Base-by-base conservation (phyloP, 1,139 yeast species). In the Nakaseomyces kungkrabaensis region DNA sequence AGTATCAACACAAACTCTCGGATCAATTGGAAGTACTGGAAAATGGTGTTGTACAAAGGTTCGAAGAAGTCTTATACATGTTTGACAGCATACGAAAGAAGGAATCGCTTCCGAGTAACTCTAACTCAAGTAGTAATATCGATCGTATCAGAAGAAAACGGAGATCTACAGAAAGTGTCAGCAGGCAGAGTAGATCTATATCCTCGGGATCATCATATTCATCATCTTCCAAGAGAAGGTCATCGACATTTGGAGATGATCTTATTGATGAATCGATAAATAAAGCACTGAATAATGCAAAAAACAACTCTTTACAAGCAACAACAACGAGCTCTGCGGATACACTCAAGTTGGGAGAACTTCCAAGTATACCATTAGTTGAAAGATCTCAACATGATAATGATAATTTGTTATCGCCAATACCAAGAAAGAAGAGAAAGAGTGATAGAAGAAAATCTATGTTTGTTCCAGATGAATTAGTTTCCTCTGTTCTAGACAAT, bases 61-160 rank as follows among this genome's bases (percentile, higher is more conserved):
- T 78, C 55, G 73, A 72, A 33, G 77, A 73, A 33, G 66, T 78
- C 48, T 63, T 75, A 40, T 67, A 66, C 46, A 67, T 70, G 60
- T 67, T 76, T 51, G 61, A 67, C 50, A 59, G 63, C 5, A 59
- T 73, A 17, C 62, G 75, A 53, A 52, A 54, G 27, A 68, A 65
- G 42, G 72, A 69, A 51, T 71, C 71, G 1, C 58, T 72, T 42
- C 54, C 64, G 1, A 37, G 52, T 4, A 24, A n/a, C 24, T 13
- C 45, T 5, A 29, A 17, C 17, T 5, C 36, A 1, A 33, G 22
- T 43, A 27, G 9, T 17, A 33, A 31, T 6, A 24, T 43, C 1
- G 46, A 43, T 5, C 17, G 29, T 5, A 24, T 43, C 6, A 43
- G 25, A 29, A 41, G 25, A 10, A 27, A 22, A 29, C 22, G 44